Evolutionary conservation across 257 asterid genomes (phyloP).

Genomic region (Primulina huaijiensis): DNA sequence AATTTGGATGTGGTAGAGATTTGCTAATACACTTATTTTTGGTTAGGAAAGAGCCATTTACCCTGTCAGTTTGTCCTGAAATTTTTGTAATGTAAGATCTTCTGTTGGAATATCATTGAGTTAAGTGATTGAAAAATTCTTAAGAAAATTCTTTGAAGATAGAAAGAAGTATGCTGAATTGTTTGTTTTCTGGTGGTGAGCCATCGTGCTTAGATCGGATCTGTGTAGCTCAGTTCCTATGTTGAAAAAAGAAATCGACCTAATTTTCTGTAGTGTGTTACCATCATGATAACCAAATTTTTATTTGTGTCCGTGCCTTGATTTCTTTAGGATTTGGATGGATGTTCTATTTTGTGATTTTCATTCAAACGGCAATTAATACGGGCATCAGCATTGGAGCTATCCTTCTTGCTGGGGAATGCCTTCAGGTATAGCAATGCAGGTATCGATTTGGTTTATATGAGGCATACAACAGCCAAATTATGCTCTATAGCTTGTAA

Average conservation of each 20-base stretch:
- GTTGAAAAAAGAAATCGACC: background rate
- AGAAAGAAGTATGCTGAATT: background rate
- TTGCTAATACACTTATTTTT: background rate
- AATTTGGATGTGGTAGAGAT: background rate
- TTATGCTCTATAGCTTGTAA: too few relatives aligned
- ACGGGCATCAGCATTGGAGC: slow-evolving; percentile 88
- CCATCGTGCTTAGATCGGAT: background rate
- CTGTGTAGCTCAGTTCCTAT: background rate
- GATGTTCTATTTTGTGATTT: slow-evolving; percentile 86
- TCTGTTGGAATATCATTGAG: background rate
- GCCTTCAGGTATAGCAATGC: slow-evolving; percentile 71
- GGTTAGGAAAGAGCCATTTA: background rate
- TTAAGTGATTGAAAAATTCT: background rate
- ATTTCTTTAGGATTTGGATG: slow-evolving; percentile 67
- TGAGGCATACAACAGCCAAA: background rate
- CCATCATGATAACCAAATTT: background rate
- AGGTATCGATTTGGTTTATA: background rate
- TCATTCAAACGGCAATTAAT: slow-evolving; percentile 87
- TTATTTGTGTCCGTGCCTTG: slow-evolving; percentile 7
- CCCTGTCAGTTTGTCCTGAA: background rate
- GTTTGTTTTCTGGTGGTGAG: background rate
- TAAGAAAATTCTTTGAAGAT: background rate
- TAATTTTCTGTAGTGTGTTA: background rate
- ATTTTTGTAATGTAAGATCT: background rate
- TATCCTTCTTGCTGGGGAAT: slow-evolving; percentile 79